phyloP scores from a whole-genome alignment of 257 asterid genomes.

The Capsicum baccatum region DNA sequence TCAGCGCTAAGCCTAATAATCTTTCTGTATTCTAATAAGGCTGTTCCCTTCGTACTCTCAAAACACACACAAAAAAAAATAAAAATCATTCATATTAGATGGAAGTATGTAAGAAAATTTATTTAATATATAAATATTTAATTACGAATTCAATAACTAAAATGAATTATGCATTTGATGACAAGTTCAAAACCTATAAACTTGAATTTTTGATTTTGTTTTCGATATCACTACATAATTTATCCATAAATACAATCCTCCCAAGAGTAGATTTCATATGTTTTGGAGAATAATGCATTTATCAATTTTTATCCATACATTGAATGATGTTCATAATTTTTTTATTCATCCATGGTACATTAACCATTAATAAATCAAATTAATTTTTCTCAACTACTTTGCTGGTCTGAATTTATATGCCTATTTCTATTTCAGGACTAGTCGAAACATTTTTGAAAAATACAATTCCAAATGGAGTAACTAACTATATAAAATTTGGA shows the following conservation, averaged over 20 bases:
- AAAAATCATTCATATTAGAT: too few species aligned
- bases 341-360: neutral
- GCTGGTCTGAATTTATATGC: neutral
- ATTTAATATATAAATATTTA: too few species aligned
- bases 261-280: too few species aligned
- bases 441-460: neutral
- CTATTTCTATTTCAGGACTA: slow-evolving; percentile 11
- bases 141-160: too few species aligned
- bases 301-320: too few species aligned
- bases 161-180: too few species aligned
- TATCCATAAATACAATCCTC: too few species aligned
- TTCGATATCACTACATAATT: too few species aligned
- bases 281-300: too few species aligned
- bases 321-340: neutral
- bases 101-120: too few species aligned
- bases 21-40: slow-evolving; percentile 35
- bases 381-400: neutral
- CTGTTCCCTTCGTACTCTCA: slow-evolving; percentile 34
- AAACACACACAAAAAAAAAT: neutral
- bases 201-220: too few species aligned
- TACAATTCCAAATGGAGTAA: neutral
- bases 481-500: neutral
- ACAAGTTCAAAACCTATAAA: too few species aligned
- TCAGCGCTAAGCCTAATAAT: slow-evolving; percentile 29
- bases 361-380: neutral